Evolutionary conservation across 2,329 filamentous ascomycete genomes (phyloP), one percentile per base, ranked within the genome.

Genomic region (Trichoderma sp.): DNA sequence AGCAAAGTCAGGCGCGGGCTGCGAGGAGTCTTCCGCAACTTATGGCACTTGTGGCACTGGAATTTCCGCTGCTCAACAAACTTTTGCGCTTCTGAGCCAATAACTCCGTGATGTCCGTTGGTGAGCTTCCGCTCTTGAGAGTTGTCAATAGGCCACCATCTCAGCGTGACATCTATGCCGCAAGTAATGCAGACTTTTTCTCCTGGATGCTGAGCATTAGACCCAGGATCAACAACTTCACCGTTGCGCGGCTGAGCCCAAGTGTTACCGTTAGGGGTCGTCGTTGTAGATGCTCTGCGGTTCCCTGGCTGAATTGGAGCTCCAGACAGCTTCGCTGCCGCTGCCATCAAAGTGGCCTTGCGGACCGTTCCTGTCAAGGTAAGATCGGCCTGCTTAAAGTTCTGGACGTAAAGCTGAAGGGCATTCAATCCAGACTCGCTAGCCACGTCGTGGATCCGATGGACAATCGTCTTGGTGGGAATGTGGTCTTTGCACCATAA

Each of bases 311-410:
- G 78, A 3, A 74, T 68, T 11, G 72, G 82, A 76, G 80, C 77
- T 36, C 79, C 77, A 3, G 82, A 80, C 77, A 81, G 82, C 78
- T 91, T 93, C 13, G 88, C 87, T 32, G 88, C 89, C 65, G 88
- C 86, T 71, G 88, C 89, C 78, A 91, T 88, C 55, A 96, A 87
- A 72, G 93, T 96, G 26, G 96, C 95, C 81, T 97, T 98, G 69
- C 96, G 92, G 26, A 96, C 93, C 20, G 95, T 98, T 32, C 96
- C 96, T 3, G 95, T 98, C 76, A 98, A 84, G 3, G 93, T 90
- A 53, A 95, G 87, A 79, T 99, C 96, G 9, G 96, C 95, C 82
- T 98, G 95, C 81, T 99, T 99, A 85, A 94, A 98, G 71, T 91
- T 94, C 75, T 92, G 91, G 58, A 92, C 93, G 79, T 93, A 99